Base-by-base conservation (phyloP, 371 early-diverging fungal genomes). In the Actinomortierella wolfii region DNA sequence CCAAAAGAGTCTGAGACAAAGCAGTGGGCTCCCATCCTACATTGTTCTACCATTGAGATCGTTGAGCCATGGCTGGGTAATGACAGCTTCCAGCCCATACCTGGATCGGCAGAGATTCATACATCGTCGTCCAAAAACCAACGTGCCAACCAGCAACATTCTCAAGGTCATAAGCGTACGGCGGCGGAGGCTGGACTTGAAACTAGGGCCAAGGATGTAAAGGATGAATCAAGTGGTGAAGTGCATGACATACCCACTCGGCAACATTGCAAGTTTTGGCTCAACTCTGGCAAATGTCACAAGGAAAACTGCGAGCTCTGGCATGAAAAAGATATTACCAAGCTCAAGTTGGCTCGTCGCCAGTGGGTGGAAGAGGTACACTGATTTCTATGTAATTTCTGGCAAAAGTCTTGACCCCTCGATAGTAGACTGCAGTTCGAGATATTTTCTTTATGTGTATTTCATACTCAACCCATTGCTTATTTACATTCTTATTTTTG, bases 201-300 rank as follows among this genome's bases (percentile, higher is more conserved):
- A 17, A 58, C 64, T 11, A 77, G 78, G 11, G 6, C 53, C 14
- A 49, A 17, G 26, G 8, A 14, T 5, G 25, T 29, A 58, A 45
- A 62, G 47, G 24, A 47, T 3, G 8, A 15, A 2, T 3, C 21
- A 1, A 8, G 56, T 23, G 49, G 43, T 1, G 63, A 63, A 15
- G 29, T 58, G 17, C 25, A 23, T 5, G 44, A 14, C 28, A 25
- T 17, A 23, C 40, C 54, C 26, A 40, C 57, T 0, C 73, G 66
- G 43, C 63, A 78, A 29, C 64, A 67, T 41, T 85, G 85, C 60
- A 85, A 83, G 48, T 85, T 79, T 58, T 85, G 85, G 85, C 55
- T 85, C 50, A 85, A 83, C 34, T 79, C 82, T 25, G 80, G 82
- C 3, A 74, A 67, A 15, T 85, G 85, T 51, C 55, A 61, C 29